Percentiles rank a stretch among this genome's conserved stretches.
These are phyloP conservation scores for Lachnellula suecica DNA, from an alignment of 2,329 filamentous ascomycete species.

Conservation along the genomic window DNA sequence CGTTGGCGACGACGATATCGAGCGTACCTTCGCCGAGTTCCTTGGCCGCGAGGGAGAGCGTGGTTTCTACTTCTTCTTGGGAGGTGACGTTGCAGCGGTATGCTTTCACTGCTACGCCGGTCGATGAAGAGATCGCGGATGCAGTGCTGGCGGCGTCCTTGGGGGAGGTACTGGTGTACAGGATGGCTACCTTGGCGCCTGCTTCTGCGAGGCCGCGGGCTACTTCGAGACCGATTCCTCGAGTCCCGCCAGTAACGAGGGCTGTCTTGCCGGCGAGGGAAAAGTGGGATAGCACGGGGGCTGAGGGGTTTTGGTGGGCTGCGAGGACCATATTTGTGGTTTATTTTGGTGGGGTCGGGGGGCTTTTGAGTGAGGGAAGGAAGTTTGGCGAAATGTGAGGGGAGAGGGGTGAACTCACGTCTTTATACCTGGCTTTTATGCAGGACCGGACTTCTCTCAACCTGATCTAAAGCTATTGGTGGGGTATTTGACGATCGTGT, in stretches of 20 bases:
- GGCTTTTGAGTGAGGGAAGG: background rate
- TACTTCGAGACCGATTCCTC: constrained; percentile 44
- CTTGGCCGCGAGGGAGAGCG: background rate
- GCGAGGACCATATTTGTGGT: constrained; percentile 6
- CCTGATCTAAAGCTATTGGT: constrained; percentile 5
- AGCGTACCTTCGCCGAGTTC: constrained; percentile 33
- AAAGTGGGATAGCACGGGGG: constrained; percentile 26
- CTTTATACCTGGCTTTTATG: background rate
- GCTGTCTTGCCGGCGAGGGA: constrained; percentile 40
- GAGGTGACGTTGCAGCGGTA: constrained; percentile 38
- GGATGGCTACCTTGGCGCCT: constrained; percentile 41
- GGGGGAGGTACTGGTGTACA: constrained; percentile 30
- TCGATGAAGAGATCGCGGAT: constrained; percentile 13
- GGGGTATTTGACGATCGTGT: background rate
- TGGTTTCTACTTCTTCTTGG: background rate
- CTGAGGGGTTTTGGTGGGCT: constrained; percentile 1
- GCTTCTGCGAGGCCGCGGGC: constrained; percentile 43
- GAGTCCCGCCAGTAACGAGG: constrained; percentile 44
- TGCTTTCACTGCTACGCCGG: constrained; percentile 29
- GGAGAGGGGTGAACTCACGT: background rate
- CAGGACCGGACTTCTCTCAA: constrained; percentile 9
- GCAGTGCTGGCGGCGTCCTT: constrained; percentile 26
- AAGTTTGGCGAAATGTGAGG: background rate
- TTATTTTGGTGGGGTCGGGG: background rate
- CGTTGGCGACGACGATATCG: constrained; percentile 43